Evolutionary conservation across 176 grass and related monocot species (phyloP).

Genomic region (Lolium perenne): DNA sequence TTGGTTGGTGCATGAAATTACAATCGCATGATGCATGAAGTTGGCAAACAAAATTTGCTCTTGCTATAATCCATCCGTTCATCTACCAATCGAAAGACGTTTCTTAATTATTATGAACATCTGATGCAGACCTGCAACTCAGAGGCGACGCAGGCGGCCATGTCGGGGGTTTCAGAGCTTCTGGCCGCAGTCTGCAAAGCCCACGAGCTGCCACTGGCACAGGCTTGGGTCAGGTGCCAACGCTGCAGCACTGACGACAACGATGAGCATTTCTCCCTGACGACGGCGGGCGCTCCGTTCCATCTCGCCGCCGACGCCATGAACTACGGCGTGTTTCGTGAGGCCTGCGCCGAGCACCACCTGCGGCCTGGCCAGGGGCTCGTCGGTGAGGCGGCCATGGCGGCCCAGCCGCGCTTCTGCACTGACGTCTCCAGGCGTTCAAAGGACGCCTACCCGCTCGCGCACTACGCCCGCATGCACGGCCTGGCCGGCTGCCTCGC

Average conservation of each 20-base stretch:
- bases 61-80: neutral
- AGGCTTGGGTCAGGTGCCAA: conserved; percentile 76
- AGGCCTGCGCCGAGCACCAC: conserved; percentile 87
- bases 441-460: conserved; percentile 82
- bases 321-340: conserved; percentile 55
- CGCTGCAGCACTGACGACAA: conserved; percentile 46
- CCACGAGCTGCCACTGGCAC: conserved; percentile 72
- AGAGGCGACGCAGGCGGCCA: conserved; percentile 45
- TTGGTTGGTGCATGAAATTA: neutral
- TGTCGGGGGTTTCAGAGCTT: conserved; percentile 61
- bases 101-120: neutral
- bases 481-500: conserved; percentile 67
- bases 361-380: conserved; percentile 72
- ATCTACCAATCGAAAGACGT: neutral
- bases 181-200: conserved; percentile 59
- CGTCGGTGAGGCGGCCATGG: conserved; percentile 51
- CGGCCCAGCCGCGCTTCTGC: conserved; percentile 52
- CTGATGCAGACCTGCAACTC: conserved; percentile 55
- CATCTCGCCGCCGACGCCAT: conserved; percentile 39
- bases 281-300: conserved; percentile 61
- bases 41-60: neutral
- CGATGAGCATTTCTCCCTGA: conserved; percentile 53
- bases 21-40: conserved; percentile 9
- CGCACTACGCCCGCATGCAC: conserved; percentile 80
- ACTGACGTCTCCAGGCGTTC: conserved; percentile 62